Percentiles rank a stretch among this genome's conserved stretches.
These are phyloP conservation scores for Sclerotinia borealis DNA, from an alignment of 2,329 filamentous ascomycete species.

Conservation along the genomic window DNA sequence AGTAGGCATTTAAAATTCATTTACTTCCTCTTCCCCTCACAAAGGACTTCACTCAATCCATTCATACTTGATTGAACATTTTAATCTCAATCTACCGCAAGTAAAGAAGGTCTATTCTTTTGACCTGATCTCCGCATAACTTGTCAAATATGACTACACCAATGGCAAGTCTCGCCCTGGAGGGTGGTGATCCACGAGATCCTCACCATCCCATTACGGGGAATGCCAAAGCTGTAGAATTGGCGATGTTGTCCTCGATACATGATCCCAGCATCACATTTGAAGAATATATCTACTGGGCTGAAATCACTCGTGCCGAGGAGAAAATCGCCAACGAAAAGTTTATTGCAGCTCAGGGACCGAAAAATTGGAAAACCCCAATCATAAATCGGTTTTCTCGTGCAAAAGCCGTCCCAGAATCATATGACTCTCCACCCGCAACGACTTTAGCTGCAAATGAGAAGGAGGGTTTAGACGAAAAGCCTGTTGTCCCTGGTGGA, in stretches of 20 bases:
- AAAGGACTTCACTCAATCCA: no score
- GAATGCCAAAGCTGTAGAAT: conserved; percentile 17
- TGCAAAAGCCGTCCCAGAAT: not conserved
- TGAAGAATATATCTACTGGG: conserved; percentile 35
- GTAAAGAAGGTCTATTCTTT: not conserved
- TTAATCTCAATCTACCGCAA: not conserved
- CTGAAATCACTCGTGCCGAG: conserved; percentile 30
- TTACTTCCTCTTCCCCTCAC: not conserved
- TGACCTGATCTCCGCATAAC: not conserved
- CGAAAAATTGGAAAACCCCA: not conserved
- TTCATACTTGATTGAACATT: not conserved
- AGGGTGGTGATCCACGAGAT: conserved; percentile 25
- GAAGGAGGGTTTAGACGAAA: conserved; percentile 1
- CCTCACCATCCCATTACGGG: conserved; percentile 13
- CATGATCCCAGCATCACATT: conserved; percentile 31
- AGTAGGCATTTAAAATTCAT: not conserved
- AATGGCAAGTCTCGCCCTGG: conserved; percentile 22
- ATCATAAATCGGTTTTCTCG: conserved; percentile 1
- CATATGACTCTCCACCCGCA: not conserved
- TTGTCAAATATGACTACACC: conserved; percentile 15
- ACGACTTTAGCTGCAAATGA: not conserved
- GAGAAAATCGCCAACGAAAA: conserved; percentile 22
- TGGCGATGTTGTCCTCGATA: conserved; percentile 9
- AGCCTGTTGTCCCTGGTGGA: not conserved
- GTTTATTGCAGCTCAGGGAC: conserved; percentile 3